Base-by-base conservation (phyloP, 1,284 basidiomycete species). In the Mycena citricolor region DNA sequence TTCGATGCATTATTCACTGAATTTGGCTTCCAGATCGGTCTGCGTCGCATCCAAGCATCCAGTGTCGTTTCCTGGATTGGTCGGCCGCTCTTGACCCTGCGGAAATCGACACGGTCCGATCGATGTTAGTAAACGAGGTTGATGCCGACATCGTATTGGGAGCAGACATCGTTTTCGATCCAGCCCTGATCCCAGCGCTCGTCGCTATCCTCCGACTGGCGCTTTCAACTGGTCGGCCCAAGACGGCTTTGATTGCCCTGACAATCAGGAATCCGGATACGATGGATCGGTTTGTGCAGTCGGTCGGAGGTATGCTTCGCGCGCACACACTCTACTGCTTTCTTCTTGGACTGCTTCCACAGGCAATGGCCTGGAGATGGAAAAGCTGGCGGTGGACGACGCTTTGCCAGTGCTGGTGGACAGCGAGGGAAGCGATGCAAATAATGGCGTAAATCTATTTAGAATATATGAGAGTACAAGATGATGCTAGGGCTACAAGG, bases 111-210 rank as follows among this genome's bases (percentile, higher is more conserved):
- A 36, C 44, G 4, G 48, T 67, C 13, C 62, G 37, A 10, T 52
- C 57, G 2, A 52, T 74, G 4, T 56, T 86, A 2, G 39, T 56
- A 20, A 55, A 68, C 5, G 66, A 72, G 23, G 63, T 73, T 4
- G 56, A 69, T 17, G 66, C 74, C 3, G 77, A 85, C 32, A 42
- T 87, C 1, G 65, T 90, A 21, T 54, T 90, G 2, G 86, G 85
- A 11, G 81, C 86, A 26, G 86, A 90, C 57, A 67, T 89, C n/a
- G 77, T 86, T 4, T 90, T 83, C 54, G 83, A 88, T 54, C 80
- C 82, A 4, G 61, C 61, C 10, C 67, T 87, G 32, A 74, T 88
- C 29, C 72, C 76, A 5, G 64, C 80, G 1, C 68, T 90, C 4
- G 68, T 81, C 1, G 64, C 68, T 4, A 73, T 75, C 3, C 59